Conservation (phyloP, 805 yeast species). For the Phaffomyces antillensis region DNA sequence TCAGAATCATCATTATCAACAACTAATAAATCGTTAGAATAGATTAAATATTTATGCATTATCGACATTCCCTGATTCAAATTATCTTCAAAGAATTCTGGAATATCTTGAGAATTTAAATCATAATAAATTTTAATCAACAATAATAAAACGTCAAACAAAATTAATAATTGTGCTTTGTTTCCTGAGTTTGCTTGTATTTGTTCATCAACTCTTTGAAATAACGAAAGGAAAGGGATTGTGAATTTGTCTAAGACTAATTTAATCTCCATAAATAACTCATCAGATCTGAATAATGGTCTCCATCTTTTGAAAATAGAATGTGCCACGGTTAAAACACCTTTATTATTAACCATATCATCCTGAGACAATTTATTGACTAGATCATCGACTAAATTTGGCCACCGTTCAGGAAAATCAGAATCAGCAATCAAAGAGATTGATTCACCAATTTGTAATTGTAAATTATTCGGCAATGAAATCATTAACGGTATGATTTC, state of each 20-base stretch:
- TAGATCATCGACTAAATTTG: conserved; percentile 63
- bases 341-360: conserved; percentile 72
- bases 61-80: conserved; percentile 69
- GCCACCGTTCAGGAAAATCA: conserved; percentile 93
- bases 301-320: conserved; percentile 97
- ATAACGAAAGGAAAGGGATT: conserved; percentile 65
- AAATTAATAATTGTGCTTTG: conserved; percentile 43
- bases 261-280: conserved; percentile 77
- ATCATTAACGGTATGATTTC: conserved; percentile 88
- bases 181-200: conserved; percentile 43
- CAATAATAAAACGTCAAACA: conserved; percentile 65
- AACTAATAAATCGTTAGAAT: conserved; percentile 45
- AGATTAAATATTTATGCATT: conserved; percentile 72
- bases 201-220: conserved; percentile 58
- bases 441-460: conserved; percentile 92
- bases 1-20: conserved; percentile 60
- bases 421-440: conserved; percentile 89
- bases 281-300: conserved; percentile 88
- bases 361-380: conserved; percentile 54
- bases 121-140: conserved; percentile 83
- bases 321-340: conserved; percentile 87
- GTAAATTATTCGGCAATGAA: conserved; percentile 66
- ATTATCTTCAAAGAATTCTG: conserved; percentile 95
- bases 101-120: conserved; percentile 94
- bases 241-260: conserved; percentile 81